phyloP scores from a whole-genome alignment of 2,329 filamentous ascomycete species.

The Apiospora kogelbergensis region DNA sequence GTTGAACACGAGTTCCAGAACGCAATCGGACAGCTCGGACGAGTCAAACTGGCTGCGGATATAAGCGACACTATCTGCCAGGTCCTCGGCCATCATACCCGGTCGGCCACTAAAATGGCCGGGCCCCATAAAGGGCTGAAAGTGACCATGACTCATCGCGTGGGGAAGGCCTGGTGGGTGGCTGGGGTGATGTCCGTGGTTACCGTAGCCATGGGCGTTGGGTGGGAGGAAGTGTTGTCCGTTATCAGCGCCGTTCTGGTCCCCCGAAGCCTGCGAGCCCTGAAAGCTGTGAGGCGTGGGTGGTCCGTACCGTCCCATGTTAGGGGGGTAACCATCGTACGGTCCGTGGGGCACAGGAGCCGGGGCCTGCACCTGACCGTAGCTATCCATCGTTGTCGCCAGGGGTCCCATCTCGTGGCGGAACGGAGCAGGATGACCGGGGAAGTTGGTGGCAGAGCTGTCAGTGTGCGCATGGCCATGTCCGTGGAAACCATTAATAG shows the following conservation, averaged over 20 bases:
- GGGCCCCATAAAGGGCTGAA: conserved; percentile 28
- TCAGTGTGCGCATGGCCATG: conserved; percentile 28
- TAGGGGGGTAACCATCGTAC: conserved; percentile 34
- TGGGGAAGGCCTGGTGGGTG: conserved; percentile 15
- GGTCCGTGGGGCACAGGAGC: conserved; percentile 27
- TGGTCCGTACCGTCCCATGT: conserved; percentile 44
- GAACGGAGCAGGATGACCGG: conserved; percentile 24
- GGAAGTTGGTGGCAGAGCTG: conserved; percentile 26
- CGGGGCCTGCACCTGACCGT: conserved; percentile 22
- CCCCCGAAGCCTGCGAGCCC: conserved; percentile 57
- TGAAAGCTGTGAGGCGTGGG: conserved; percentile 62
- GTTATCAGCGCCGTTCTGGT: conserved; percentile 41
- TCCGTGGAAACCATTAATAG: conserved; percentile 16
- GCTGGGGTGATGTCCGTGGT: conserved; percentile 8
- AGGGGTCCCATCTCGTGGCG: conserved; percentile 26
- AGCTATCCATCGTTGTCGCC: conserved; percentile 24
- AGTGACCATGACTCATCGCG: conserved; percentile 17
- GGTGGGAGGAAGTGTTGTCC: conserved; percentile 35
- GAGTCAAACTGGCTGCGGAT: conserved; percentile 39
- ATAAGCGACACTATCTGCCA: conserved; percentile 31
- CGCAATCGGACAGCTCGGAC: conserved; percentile 40
- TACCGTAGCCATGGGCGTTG: conserved; percentile 29
- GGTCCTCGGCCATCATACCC: conserved; percentile 21
- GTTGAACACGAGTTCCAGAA: conserved; percentile 39
- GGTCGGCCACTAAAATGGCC: conserved; percentile 23